Evolutionary conservation across 768 basidiomycete species (phyloP), one percentile per base, ranked within the genome.

Genomic region (Basidioascus undulatus): DNA sequence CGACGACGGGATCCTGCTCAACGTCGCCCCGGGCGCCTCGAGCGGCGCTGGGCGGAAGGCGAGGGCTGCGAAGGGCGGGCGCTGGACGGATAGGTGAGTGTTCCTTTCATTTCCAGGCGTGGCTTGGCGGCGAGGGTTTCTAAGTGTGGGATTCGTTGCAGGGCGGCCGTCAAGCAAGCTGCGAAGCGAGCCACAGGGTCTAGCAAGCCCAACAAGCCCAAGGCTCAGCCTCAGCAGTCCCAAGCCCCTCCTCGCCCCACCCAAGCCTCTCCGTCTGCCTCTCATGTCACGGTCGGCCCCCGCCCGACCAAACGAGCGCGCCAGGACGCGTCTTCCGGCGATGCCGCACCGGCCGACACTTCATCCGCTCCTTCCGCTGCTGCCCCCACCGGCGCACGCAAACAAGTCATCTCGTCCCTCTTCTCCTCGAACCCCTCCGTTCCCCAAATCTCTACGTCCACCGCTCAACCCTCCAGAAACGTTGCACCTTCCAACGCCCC

Each of bases 401-500:
- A 57, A 15, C 57, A 60, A 44, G 55, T 86, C 44, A 81, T 89
- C 46, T 92, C 86, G 0, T 86, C 83, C 8, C 64, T 89, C 7
- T 89, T 89, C 61, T 71, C 80, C 3, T 78, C 69, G 46, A 83
- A 84, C 49, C 80, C 80, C 2, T 70, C 69, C 54, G 55, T 77
- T 19, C 65, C 44, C 46, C 24, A 46, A 49, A 13, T 45, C 42
- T 4, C 31, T 49, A 6, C 46, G 70, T n/a, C 47, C 49, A 0
- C 67, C 67, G 13, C 53, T 50, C 19, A 50, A 50, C 35, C 42
- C 49, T 7, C 30, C 54, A 13, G 38, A 46, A 9, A 40, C 44
- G 3, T 61, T 59, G 47, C 60, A 34, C 80, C 82, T 0, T 84
- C 79, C 47, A 87, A 87, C 65, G 82, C 83, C 0, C 82, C 81